A percentile compares a stretch with the other conserved stretches of the same genome.
These are phyloP conservation scores for Podospora pseudopauciseta DNA, from an alignment of 495 filamentous ascomycete genomes.

Conservation along the genomic window DNA sequence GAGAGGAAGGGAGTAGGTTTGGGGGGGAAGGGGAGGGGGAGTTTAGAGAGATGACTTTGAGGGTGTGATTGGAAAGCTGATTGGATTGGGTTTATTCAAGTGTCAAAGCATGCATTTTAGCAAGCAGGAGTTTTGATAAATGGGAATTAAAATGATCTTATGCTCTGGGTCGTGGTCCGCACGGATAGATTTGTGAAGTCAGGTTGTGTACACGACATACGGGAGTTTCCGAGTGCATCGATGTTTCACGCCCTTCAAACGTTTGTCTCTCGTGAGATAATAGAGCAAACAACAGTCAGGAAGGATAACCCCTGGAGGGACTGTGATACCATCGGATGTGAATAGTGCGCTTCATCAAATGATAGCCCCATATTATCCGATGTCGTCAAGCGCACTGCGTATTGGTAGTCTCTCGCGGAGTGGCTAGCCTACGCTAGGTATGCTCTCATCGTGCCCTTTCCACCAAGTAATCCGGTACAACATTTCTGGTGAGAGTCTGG, in stretches of 20 bases:
- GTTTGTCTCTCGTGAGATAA: background rate
- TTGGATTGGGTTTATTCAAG: background rate
- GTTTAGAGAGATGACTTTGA: background rate
- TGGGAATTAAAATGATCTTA: background rate
- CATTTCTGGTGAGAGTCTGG: background rate
- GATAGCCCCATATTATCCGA: background rate
- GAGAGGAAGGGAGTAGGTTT: constrained; percentile 46
- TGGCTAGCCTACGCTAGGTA: background rate
- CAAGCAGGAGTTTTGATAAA: background rate
- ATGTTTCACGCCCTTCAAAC: background rate
- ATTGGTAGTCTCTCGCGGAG: background rate
- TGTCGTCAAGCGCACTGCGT: background rate
- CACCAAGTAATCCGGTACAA: background rate
- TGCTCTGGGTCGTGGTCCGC: background rate
- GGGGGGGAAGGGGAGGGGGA: constrained; percentile 13
- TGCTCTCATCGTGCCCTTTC: background rate
- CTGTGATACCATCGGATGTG: background rate
- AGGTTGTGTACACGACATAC: background rate
- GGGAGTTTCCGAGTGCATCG: background rate
- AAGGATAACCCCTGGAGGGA: background rate
- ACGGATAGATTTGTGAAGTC: background rate
- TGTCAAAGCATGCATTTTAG: background rate
- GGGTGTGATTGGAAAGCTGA: background rate
- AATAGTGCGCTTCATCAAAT: background rate
- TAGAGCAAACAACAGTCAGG: background rate